These are phyloP conservation scores for Fonsecaea multimorphosa DNA, from an alignment of 2,329 filamentous ascomycete genomes.

Conservation along the genomic window DNA sequence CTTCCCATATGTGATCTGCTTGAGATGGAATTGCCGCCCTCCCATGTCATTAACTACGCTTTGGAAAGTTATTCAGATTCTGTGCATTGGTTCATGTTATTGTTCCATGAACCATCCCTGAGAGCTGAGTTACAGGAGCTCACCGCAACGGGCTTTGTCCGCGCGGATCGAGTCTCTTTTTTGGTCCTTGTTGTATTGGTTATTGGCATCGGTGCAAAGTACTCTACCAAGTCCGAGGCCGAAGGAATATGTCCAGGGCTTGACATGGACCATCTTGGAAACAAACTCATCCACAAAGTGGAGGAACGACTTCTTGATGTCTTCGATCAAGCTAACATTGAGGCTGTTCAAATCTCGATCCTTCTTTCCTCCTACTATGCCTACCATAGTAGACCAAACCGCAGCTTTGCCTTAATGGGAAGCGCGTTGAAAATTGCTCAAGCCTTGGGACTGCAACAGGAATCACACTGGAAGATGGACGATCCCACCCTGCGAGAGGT, in stretches of 20 bases:
- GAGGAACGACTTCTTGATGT: conserved; percentile 48
- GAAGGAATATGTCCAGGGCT: conserved; percentile 29
- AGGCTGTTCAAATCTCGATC: conserved; percentile 30
- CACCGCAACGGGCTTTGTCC: conserved; percentile 45
- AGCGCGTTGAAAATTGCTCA: conserved; percentile 24
- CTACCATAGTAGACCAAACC: conserved; percentile 31
- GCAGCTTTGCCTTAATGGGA: conserved; percentile 23
- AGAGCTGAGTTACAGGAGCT: conserved; percentile 43
- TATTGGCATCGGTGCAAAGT: conserved; percentile 50
- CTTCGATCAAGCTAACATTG: conserved; percentile 48
- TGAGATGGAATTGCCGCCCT: conserved; percentile 42
- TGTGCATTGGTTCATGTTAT: conserved; percentile 55
- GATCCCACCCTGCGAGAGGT: conserved; percentile 26
- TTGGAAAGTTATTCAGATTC: conserved; percentile 51
- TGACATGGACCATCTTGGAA: conserved; percentile 31
- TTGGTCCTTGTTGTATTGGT: conserved; percentile 48
- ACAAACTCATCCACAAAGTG: conserved; percentile 36
- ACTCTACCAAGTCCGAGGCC: conserved; percentile 40
- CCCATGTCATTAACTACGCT: conserved; percentile 42
- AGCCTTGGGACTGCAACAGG: conserved; percentile 27
- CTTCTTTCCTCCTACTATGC: conserved; percentile 28
- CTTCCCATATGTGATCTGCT: conserved; percentile 39
- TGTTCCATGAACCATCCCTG: conserved; percentile 52
- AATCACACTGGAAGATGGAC: conserved; percentile 29
- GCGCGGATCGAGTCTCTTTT: conserved; percentile 46